A percentile compares a stretch with the other conserved stretches of the same genome.
Evolutionary conservation across 306 rosid genomes (phyloP).

Genomic region (Vigna angularis): DNA sequence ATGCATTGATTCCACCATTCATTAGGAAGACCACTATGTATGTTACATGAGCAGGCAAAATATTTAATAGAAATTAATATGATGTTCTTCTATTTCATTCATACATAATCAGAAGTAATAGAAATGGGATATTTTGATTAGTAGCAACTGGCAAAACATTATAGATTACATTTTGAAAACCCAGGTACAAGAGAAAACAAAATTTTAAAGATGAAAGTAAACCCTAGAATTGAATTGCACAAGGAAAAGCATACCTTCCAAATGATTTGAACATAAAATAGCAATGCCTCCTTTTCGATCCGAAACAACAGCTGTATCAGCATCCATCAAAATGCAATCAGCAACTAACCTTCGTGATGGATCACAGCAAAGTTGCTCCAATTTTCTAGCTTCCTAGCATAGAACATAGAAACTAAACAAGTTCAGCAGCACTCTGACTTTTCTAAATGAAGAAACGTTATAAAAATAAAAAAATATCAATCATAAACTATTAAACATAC

Average conservation of each 20-base stretch:
- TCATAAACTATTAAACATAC: neutral
- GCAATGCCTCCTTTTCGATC: constrained; percentile 96
- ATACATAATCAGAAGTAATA: neutral
- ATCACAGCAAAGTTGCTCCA: constrained; percentile 85
- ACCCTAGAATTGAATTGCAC: constrained; percentile 12
- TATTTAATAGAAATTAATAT: constrained; percentile 13
- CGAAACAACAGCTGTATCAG: constrained; percentile 85
- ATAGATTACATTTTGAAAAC: constrained; percentile 30
- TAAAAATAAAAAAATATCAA: constrained; percentile 32
- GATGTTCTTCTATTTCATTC: constrained; percentile 18
- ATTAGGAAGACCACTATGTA: constrained; percentile 29
- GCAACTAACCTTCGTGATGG: constrained; percentile 90
- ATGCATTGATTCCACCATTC: constrained; percentile 25
- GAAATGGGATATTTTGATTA: neutral
- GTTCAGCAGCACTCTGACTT: constrained; percentile 33
- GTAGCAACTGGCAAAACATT: constrained; percentile 5
- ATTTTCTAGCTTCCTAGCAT: constrained; percentile 72
- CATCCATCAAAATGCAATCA: constrained; percentile 88
- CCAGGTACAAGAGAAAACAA: constrained; percentile 24
- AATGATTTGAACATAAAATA: constrained; percentile 72
- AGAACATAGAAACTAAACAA: constrained; percentile 45
- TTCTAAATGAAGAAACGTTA: constrained; percentile 14
- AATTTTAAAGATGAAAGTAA: constrained; percentile 27
- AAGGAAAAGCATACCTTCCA: constrained; percentile 65
- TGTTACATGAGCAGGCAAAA: constrained; percentile 27